Evolutionary conservation across 345 rosid species (phyloP), one percentile per base, ranked within the genome.

Genomic region (Alliaria petiolata): DNA sequence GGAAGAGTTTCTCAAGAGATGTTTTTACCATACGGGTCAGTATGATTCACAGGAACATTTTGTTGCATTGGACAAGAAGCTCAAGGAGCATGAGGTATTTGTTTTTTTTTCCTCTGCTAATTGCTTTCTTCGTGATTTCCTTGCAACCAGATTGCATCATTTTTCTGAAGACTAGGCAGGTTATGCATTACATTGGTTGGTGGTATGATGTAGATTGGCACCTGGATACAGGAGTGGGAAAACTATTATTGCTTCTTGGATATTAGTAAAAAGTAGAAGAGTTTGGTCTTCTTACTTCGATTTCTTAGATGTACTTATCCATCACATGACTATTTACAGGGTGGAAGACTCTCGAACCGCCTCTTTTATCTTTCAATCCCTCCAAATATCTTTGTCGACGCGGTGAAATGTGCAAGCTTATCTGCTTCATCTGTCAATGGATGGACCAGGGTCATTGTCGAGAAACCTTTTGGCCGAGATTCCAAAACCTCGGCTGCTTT

Each of bases 381-480:
- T 20, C 99, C 99, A 54, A 95, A 89, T 78, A 95, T 95, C 62
- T 95, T 95, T 69, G 79, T 87, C 4, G 88, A 95, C 50, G 99
- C 99, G 0, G 98, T 91, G 67, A 89, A 70, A 82, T 89, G 98
- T 73, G 95, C 99, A 45, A 95, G 93, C 85, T 53, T 67, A 5
- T 89, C 96, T 43, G 95, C 97, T 62, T 91, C 99, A 66, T 85
- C 99, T 79, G 81, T 83, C 73, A 81, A 75, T 72, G 97, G 99
- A 75, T 95, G 97, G 99, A 91, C 95, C 51, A 85, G 97, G 80
- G 99, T 95, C 81, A 91, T 91, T 81, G 97, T 95, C 3, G 99
- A 95, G 90, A 95, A 95, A 83, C 99, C 99, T 69, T 95, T 95
- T 81, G 99, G 99, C 53, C 84, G 95, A 72, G 96, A 91, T 82